Percentiles rank a stretch among this genome's conserved stretches.
phyloP scores from a whole-genome alignment of 1,139 yeast genomes.

The Spathaspora sp. region DNA sequence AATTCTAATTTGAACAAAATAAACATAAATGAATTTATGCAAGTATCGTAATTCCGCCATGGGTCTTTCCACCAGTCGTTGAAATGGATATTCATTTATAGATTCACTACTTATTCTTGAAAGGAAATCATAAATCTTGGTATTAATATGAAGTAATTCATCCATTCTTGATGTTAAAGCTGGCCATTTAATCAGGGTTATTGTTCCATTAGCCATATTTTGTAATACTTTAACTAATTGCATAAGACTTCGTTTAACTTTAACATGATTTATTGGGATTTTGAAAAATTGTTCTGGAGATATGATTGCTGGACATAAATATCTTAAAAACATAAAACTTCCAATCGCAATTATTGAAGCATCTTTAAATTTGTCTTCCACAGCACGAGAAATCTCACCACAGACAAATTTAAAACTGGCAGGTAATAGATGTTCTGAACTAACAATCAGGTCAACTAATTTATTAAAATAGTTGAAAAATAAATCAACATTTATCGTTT shows the following conservation, averaged over 20 bases:
- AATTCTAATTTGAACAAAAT: conserved; percentile 55
- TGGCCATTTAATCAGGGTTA: conserved; percentile 60
- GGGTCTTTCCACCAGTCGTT: conserved; percentile 24
- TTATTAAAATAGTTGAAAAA: conserved; percentile 59
- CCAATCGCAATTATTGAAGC: conserved; percentile 77
- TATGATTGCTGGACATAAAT: conserved; percentile 88
- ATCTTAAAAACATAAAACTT: conserved; percentile 80
- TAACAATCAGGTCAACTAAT: conserved; percentile 61
- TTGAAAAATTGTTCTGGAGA: conserved; percentile 71
- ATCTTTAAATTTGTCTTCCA: conserved; percentile 63
- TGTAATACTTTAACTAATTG: conserved; percentile 85
- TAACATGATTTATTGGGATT: conserved; percentile 46
- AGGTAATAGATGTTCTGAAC: conserved; percentile 62
- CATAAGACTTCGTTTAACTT: conserved; percentile 70
- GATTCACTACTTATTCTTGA: conserved; percentile 18
- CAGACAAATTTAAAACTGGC: conserved; percentile 74
- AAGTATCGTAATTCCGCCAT: conserved; percentile 54
- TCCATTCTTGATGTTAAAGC: conserved; percentile 41
- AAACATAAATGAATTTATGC: conserved; percentile 64
- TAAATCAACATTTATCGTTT: conserved; percentile 35
- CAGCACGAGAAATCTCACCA: conserved; percentile 64
- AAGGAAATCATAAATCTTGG: conserved; percentile 50
- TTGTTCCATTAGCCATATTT: conserved; percentile 80
- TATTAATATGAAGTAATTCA: conserved; percentile 45
- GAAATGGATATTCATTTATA: conserved; percentile 28